Base-by-base conservation (phyloP, 2,329 filamentous ascomycete species). In the Cordyceps cateniannulata region DNA sequence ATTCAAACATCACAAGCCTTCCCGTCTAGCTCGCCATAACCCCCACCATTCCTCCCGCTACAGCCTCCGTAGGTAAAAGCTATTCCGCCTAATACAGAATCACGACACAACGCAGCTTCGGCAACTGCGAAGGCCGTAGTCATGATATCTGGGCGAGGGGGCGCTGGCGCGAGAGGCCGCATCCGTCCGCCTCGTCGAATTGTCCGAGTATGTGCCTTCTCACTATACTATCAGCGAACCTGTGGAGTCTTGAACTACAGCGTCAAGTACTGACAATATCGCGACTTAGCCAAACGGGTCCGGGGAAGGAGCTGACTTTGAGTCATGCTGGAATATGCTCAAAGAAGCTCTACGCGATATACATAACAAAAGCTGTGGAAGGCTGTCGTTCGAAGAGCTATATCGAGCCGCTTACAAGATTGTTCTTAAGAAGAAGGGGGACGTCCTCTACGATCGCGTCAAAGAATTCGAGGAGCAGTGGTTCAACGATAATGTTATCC, bases 351-450 rank as follows among this genome's bases (percentile, higher is more conserved):
- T 99, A 57, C 81, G 79, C 61, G 90, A 96, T 70, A 98, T 99
- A 55, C 93, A 98, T 76, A 89, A 86, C 62, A 93, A 96, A 72
- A 95, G 96, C 72, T 92, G 92, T 63, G 96, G 92, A 10, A 82
- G 83, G 18, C 84, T 99, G 2, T 96, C 93, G 1, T 99, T 97
- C 77, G 95, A 99, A 73, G 89, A 96, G 69, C 84, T 99, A 1
- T 99, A 99, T 76, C 89, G 95, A 62, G 90, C 90, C 59, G 90
- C 91, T 5, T 99, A 99, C 76, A 93, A 95, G 72, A 90, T 98
- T 22, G 93, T 98, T 1, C 77, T 97, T 40, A 90, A 89, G 74
- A 96, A 93, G 76, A 88, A 92, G 66, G 93, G 93, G 27, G 85
- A 89, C 38, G 79, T 87, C 12, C 81, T 99, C 1, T 98, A 98